Evolutionary conservation across 2,329 filamentous ascomycete species (phyloP), one percentile per base, ranked within the genome.

Genomic region (Pestalotiopsis sp.): DNA sequence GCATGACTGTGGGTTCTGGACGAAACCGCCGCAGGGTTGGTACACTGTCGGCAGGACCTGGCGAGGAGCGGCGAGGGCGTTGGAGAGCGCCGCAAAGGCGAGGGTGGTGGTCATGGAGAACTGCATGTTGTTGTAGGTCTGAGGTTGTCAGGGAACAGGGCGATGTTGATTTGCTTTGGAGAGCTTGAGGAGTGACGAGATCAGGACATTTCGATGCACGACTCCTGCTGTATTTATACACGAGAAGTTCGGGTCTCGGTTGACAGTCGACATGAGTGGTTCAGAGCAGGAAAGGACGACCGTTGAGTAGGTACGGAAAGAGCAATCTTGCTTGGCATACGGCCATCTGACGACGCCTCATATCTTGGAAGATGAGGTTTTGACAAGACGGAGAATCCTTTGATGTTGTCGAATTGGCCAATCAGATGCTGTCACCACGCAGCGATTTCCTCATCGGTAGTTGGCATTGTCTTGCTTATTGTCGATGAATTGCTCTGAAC

Each of bases 21-120:
- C 49, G 25, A 68, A 62, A 17, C 64, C 69, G 17, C 69, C 69
- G 49, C 69, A 70, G 38, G 31, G 58, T n/a, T 31, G 27, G 57
- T 70, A 70, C 13, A n/a, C 9, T 4, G 23, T 36, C 2, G 49
- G 38, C n/a, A 59, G 23, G 7, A 61, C 38, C 58, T 61, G 68
- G 31, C 59, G 57, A 20, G 68, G 65, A 20, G 65, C 63, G 31
- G 23, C 20, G 27, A 41, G 68, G n/a, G 68, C 64, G 12, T 58
- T 36, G n/a, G 61, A 45, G 31, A 27, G 27, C 25, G 68, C 65
- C 58, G 68, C 68, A 7, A 67, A 65, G 23, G 65, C 58, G 45
- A 69, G 45, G 20, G 36, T n/a, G 58, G 67, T 9, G 23, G 59
- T n/a, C 7, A 27, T 6, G 36, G 59, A 36, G 65, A 63, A 17